phyloP scores from a whole-genome alignment of 73 alveolate species.

The Durusdinium trenchii region DNA sequence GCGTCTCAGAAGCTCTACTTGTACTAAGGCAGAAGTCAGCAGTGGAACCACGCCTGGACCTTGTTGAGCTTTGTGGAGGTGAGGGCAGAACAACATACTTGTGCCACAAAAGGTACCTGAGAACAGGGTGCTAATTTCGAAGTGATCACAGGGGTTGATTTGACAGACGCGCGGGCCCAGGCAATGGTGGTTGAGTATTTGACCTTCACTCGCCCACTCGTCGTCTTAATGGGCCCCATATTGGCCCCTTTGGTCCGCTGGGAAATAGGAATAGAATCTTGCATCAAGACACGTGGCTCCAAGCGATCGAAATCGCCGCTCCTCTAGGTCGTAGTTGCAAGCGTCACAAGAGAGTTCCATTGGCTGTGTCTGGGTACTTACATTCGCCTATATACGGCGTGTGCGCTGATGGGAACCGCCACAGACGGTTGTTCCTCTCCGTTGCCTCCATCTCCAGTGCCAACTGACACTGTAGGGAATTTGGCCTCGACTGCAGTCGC shows the following conservation, averaged over 20 bases:
- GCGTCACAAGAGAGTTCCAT: not conserved
- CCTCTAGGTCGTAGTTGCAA: not conserved
- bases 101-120: not conserved
- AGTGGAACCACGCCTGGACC: not conserved
- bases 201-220: not conserved
- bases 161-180: not conserved
- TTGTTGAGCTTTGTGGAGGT: conserved; percentile 16
- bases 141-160: not conserved
- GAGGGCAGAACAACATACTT: not conserved
- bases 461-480: not conserved
- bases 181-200: not conserved
- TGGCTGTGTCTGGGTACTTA: not conserved
- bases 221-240: not conserved
- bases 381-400: not conserved
- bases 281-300: too few relatives aligned
- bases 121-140: not conserved
- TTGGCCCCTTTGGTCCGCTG: not conserved
- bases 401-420: not conserved
- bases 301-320: too few relatives aligned
- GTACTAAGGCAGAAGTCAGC: not conserved
- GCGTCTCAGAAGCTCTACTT: not conserved
- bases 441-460: not conserved
- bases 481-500: not conserved
- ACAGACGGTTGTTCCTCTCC: not conserved
- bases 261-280: not conserved